phyloP scores from a whole-genome alignment of 176 grass and related monocot genomes.

The Rhynchospora tenuis region DNA sequence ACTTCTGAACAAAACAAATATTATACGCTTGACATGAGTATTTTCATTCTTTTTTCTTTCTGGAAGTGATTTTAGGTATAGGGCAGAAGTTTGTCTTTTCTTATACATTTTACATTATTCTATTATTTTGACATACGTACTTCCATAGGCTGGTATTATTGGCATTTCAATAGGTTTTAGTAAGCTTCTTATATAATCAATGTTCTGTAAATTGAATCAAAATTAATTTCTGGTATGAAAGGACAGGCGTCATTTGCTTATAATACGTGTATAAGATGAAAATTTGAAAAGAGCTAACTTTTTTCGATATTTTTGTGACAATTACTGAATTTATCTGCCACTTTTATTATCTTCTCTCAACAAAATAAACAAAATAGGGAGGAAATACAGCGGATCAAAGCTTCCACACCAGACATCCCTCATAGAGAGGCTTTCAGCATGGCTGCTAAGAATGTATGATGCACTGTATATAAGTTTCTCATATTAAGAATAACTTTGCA shows the following conservation, averaged over 20 bases:
- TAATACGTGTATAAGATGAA: too few species aligned
- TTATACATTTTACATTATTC: background rate
- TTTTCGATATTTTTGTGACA: background rate
- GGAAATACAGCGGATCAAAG: conserved; percentile 98
- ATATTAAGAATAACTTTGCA: background rate
- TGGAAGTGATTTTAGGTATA: background rate
- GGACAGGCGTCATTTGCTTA: too few species aligned
- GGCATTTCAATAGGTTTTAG: background rate
- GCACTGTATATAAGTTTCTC: background rate
- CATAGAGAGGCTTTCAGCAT: conserved; percentile 99
- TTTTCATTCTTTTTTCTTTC: background rate
- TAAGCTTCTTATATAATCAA: background rate
- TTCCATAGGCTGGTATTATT: background rate
- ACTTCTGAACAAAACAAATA: background rate
- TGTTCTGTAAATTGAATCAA: too few species aligned
- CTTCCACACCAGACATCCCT: conserved; percentile 83
- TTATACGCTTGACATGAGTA: background rate
- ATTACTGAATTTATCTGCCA: background rate
- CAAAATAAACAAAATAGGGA: conserved; percentile 48
- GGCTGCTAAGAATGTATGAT: conserved; percentile 92
- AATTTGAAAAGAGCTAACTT: background rate
- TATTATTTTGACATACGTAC: background rate
- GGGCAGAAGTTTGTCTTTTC: background rate
- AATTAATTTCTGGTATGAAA: too few species aligned
- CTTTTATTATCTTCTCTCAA: background rate